Conservation (phyloP, 257 asterid species). For the Nicotiana benthamiana region DNA sequence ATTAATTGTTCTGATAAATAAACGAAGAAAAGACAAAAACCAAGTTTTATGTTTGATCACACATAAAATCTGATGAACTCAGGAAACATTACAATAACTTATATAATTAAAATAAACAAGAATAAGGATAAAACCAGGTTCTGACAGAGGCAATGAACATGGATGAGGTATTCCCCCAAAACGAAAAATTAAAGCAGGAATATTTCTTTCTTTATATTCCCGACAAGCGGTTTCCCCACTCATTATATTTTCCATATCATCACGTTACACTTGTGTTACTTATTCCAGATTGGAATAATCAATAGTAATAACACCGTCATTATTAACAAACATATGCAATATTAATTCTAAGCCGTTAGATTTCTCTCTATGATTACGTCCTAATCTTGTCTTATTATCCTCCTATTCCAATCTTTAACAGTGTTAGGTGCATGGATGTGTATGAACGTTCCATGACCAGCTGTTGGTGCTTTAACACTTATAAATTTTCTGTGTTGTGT, state of each 20-base stretch:
- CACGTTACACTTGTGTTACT: not conserved
- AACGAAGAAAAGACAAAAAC: not conserved
- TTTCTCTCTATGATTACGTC: not conserved
- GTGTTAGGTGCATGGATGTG: not conserved
- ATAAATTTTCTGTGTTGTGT: not conserved
- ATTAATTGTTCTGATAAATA: not conserved
- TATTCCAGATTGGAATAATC: not conserved
- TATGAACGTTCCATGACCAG: not conserved
- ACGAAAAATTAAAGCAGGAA: conserved; percentile 21
- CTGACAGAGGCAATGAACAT: conserved; percentile 30
- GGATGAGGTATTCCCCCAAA: conserved; percentile 32
- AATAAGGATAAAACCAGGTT: not conserved
- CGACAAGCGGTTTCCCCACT: conserved; percentile 32
- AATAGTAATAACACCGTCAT: not conserved
- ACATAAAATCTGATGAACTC: not conserved
- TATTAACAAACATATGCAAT: not conserved
- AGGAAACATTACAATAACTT: not conserved
- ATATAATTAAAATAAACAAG: not conserved
- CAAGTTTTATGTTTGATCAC: not conserved
- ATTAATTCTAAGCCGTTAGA: conserved; percentile 13
- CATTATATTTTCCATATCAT: not conserved
- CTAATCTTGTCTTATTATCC: not conserved
- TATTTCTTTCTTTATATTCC: conserved; percentile 17
- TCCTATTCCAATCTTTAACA: not conserved
- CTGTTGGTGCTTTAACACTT: not conserved